Evolutionary conservation across 371 early-diverging fungal genomes (phyloP), one percentile per base, ranked within the genome.

Genomic region (Rhizopus arrhizus): DNA sequence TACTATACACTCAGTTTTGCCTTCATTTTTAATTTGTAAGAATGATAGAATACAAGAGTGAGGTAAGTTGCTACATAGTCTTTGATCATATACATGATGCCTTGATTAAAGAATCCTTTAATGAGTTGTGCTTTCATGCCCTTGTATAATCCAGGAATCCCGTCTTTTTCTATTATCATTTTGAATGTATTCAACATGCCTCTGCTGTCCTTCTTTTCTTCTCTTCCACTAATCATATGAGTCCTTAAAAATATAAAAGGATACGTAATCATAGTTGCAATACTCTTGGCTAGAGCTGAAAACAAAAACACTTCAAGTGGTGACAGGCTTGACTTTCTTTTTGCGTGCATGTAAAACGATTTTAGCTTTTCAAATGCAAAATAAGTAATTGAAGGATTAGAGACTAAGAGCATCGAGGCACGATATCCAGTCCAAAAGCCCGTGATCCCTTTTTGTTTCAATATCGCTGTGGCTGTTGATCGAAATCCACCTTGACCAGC

Each of bases 61-160:
- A 85, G 73, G 61, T 80, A 83, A 7, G 76, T 72, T 16, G 80
- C 84, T 22, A 85, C 82, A 41, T 78, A 78, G 47, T 83, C 85
- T 66, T 85, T 85, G 65, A 85, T 85, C 84, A 85, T 82, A 59
- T 80, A 85, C 83, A 85, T 82, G 61, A 85, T 69, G 11, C 85
- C 85, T 56, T 81, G 81, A 31, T 82, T 83, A 59, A 85, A 85
- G 69, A 85, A 85, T 1, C 85, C 85, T 59, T 85, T 85, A 62
- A 73, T 77, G 63, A 85, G 76, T 46, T 85, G 85, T 11, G 84
- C 80, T 42, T 74, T 73, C 72, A 80, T 77, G 12, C 80, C 80
- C 64, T 78, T 80, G 66, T 85, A 85, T 16, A 85, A 58, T 12
- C 85, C 85, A 0, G 45, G 40, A 9, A 67, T 54, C 9, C 85